These are phyloP conservation scores for Calocera cornea DNA, from an alignment of 768 basidiomycete species.

Conservation along the genomic window DNA sequence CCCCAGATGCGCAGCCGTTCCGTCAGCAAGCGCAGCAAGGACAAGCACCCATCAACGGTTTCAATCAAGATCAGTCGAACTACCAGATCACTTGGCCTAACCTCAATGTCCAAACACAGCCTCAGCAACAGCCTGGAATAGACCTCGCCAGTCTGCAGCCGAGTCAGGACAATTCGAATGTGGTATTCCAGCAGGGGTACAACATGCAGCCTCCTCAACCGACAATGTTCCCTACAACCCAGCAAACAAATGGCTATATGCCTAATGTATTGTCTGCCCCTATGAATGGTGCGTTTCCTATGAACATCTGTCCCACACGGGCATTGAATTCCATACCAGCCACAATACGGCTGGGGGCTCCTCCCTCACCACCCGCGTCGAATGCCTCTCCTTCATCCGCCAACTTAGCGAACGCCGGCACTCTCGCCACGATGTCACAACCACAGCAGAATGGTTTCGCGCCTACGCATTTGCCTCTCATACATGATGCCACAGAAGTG, in stretches of 20 bases:
- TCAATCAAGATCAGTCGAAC: neutral
- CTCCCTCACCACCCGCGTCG: neutral
- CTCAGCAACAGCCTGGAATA: neutral
- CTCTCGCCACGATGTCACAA: neutral
- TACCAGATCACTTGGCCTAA: neutral
- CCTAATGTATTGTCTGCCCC: neutral
- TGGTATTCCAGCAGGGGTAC: neutral
- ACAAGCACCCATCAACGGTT: constrained; percentile 1
- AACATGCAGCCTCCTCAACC: neutral
- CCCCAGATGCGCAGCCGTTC: constrained; percentile 18
- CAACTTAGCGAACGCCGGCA: neutral
- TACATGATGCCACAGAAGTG: constrained; percentile 31
- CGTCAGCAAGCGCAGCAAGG: constrained; percentile 5
- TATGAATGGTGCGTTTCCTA: neutral
- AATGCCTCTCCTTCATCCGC: neutral
- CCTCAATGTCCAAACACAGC: neutral
- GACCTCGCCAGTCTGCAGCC: constrained; percentile 2
- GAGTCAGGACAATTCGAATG: neutral
- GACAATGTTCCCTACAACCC: neutral
- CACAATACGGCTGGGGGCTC: neutral
- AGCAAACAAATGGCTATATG: constrained; percentile 1
- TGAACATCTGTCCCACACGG: too few species aligned
- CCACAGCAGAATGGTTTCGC: constrained; percentile 1
- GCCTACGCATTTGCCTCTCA: constrained; percentile 5
- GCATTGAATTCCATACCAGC: neutral